phyloP scores from a whole-genome alignment of 768 basidiomycete genomes.

The Termitomyces sp. region DNA sequence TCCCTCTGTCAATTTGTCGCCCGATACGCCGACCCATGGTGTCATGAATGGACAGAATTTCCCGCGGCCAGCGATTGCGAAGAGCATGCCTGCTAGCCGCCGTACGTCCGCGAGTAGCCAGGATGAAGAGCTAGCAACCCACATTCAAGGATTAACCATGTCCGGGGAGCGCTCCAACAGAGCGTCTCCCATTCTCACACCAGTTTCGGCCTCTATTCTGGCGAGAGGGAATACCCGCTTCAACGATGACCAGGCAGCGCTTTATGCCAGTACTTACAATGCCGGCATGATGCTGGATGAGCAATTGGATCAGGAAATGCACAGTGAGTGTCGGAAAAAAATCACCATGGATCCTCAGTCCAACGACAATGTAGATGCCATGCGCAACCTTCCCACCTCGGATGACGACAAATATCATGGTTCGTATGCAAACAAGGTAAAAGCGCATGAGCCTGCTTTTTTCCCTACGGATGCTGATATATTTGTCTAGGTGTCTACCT shows the following conservation, averaged over 20 bases:
- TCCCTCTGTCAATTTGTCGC: constrained; percentile 68
- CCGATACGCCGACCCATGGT: constrained; percentile 49
- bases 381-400: constrained; percentile 81
- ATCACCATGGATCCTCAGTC: not conserved
- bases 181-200: constrained; percentile 50
- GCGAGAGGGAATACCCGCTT: constrained; percentile 47
- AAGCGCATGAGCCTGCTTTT: constrained; percentile 10
- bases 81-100: constrained; percentile 90
- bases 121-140: constrained; percentile 75
- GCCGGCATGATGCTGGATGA: constrained; percentile 91
- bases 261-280: constrained; percentile 64
- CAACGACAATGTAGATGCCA: constrained; percentile 56
- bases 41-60: constrained; percentile 46
- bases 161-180: constrained; percentile 55
- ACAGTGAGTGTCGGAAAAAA: constrained; percentile 52
- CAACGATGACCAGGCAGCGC: constrained; percentile 52
- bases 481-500: constrained; percentile 61
- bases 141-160: constrained; percentile 68
- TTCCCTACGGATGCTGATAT: not conserved
- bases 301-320: constrained; percentile 91
- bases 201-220: constrained; percentile 48
- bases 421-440: constrained; percentile 63
- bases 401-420: constrained; percentile 83
- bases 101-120: constrained; percentile 85
- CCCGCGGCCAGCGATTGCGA: constrained; percentile 68